phyloP scores from a whole-genome alignment of 352 stramenopile genomes.

The Blastocystis sp. region DNA sequence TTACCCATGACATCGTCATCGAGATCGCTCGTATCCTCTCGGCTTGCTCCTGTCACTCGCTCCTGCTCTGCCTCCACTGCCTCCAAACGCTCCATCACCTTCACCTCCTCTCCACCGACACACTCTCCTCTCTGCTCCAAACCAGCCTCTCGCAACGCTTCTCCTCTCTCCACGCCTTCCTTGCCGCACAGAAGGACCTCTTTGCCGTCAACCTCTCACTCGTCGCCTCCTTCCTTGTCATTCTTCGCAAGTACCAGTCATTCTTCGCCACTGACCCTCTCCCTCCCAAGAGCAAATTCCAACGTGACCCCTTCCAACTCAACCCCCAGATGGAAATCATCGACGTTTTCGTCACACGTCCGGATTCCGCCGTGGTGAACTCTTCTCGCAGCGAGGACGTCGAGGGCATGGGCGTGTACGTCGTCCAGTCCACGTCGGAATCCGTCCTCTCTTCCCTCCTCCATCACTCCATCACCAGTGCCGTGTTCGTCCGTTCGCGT shows the following conservation, averaged over 20 bases:
- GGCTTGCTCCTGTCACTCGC: neutral
- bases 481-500: neutral
- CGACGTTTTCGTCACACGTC: neutral
- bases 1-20: neutral
- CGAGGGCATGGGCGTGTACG: conserved; percentile 24
- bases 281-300: neutral
- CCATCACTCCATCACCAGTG: neutral
- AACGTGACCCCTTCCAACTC: neutral
- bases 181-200: neutral
- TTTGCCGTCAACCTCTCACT: neutral
- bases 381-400: conserved; percentile 1
- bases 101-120: neutral
- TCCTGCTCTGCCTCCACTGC: neutral
- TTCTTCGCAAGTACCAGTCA: neutral
- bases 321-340: neutral
- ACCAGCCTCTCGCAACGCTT: neutral
- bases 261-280: neutral
- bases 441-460: neutral
- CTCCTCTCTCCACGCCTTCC: neutral
- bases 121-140: neutral
- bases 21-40: neutral
- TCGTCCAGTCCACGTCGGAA: neutral
- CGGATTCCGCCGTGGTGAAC: neutral
- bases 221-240: neutral
- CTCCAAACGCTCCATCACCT: neutral